Evolutionary conservation across 1,139 yeast species (phyloP).

Genomic region (Suhomyces yuchorum): DNA sequence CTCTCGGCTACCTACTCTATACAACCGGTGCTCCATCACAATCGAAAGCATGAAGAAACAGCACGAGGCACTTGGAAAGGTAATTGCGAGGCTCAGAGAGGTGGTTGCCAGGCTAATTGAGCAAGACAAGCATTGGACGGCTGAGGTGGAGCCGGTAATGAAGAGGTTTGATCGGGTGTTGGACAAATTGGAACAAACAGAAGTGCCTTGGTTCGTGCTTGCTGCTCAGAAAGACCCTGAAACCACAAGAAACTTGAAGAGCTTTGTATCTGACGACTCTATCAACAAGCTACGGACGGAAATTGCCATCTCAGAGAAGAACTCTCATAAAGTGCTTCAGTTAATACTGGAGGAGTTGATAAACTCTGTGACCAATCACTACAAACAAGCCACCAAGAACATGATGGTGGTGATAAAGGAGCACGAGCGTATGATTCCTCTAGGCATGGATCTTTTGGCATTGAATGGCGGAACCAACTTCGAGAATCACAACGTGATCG

Average conservation of each 20-base stretch:
- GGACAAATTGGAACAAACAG: constrained; percentile 20
- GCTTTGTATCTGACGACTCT: constrained; percentile 42
- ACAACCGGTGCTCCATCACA: constrained; percentile 22
- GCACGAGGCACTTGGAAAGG: constrained; percentile 17
- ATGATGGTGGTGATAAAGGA: constrained; percentile 23
- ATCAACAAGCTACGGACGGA: constrained; percentile 30
- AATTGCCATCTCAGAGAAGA: constrained; percentile 31
- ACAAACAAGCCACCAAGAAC: constrained; percentile 19
- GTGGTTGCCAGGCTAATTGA: constrained; percentile 18
- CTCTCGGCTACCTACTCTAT: constrained; percentile 25
- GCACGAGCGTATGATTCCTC: constrained; percentile 27
- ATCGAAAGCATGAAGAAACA: constrained; percentile 25
- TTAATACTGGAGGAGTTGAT: constrained; percentile 24
- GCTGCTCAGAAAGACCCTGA: constrained; percentile 2
- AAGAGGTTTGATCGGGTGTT: constrained; percentile 31
- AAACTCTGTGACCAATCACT: constrained; percentile 21
- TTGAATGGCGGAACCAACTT: constrained; percentile 5
- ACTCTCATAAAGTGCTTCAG: constrained; percentile 27
- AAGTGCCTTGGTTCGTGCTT: constrained; percentile 2
- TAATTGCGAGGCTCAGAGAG: constrained; percentile 19
- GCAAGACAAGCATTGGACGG: constrained; percentile 14
- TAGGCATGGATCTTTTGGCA: constrained; percentile 12
- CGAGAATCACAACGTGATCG: constrained; percentile 9
- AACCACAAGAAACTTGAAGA: constrained; percentile 21
- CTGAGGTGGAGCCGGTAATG: constrained; percentile 26